Percentiles rank a stretch among this genome's conserved stretches.
These are phyloP conservation scores for Isatis tinctoria DNA, from an alignment of 345 rosid species.

Conservation along the genomic window DNA sequence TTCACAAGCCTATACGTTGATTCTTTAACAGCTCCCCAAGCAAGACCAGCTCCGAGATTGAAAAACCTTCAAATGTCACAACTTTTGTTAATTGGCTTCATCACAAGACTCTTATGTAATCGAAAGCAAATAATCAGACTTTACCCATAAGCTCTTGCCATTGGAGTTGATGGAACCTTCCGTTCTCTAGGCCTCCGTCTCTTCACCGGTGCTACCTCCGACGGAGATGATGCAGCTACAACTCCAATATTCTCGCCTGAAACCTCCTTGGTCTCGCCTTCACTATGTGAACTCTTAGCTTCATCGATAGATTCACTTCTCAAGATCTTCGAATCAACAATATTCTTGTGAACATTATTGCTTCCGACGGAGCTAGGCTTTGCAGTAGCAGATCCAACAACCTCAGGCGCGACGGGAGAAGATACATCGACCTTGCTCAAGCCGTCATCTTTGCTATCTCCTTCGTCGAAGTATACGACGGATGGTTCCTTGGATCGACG, in stretches of 20 bases:
- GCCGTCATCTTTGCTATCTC: not conserved
- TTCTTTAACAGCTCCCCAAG: conserved; percentile 94
- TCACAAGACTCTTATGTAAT: not conserved
- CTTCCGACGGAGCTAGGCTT: conserved; percentile 7
- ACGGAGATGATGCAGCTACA: conserved; percentile 10
- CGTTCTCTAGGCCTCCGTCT: conserved; percentile 83
- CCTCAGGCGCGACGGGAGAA: not conserved
- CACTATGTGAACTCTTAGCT: conserved; percentile 18
- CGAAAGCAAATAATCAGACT: not conserved
- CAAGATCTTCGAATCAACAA: conserved; percentile 16
- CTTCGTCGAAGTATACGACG: conserved; percentile 48
- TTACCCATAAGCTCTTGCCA: conserved; percentile 88
- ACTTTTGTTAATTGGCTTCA: not conserved
- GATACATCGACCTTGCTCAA: not conserved
- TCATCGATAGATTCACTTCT: conserved; percentile 4
- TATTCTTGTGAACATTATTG: not conserved
- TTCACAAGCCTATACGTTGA: conserved; percentile 74
- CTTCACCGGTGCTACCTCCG: conserved; percentile 33
- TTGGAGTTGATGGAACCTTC: conserved; percentile 89
- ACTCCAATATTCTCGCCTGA: conserved; percentile 16
- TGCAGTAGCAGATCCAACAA: conserved; percentile 8
- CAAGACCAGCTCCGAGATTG: conserved; percentile 96
- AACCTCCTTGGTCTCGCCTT: conserved; percentile 13
- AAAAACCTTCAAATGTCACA: conserved; percentile 77
- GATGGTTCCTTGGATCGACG: conserved; percentile 58